phyloP scores from a whole-genome alignment of 1,139 yeast genomes.

The Yamadazyma dushanensis region DNA sequence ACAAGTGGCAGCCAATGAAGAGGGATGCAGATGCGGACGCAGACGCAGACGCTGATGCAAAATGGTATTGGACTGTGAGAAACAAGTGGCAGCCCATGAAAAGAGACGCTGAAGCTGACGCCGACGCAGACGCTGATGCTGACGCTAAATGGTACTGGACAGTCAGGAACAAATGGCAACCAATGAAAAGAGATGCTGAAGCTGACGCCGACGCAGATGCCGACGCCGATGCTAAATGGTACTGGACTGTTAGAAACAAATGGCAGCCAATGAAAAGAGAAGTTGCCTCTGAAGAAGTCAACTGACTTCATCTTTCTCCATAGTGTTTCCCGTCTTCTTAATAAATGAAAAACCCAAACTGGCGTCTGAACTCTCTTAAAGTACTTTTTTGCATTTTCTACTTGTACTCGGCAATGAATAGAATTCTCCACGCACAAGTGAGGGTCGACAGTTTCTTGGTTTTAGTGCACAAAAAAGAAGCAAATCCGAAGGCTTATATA shows the following conservation, averaged over 20 bases:
- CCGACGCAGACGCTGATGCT: constrained; percentile 8
- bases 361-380: no score
- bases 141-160: constrained; percentile 13
- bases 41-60: constrained; percentile 13
- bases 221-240: constrained; percentile 11
- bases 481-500: no score
- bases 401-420: no score
- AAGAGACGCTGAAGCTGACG: constrained; percentile 13
- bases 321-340: background rate
- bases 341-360: background rate
- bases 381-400: no score
- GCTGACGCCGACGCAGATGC: constrained; percentile 15
- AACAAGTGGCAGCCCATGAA: constrained; percentile 15
- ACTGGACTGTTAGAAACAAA: constrained; percentile 10
- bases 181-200: constrained; percentile 13
- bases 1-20: constrained; percentile 13
- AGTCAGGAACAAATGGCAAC: constrained; percentile 12
- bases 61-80: constrained; percentile 11
- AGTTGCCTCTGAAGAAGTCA: constrained; percentile 13
- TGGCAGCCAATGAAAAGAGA: constrained; percentile 15
- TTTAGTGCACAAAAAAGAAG: no score
- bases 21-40: constrained; percentile 15
- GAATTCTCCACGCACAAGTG: no score
- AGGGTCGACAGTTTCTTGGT: no score
- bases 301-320: constrained; percentile 3